phyloP scores from a whole-genome alignment of 768 basidiomycete species.

The Austroboletus festivus region DNA sequence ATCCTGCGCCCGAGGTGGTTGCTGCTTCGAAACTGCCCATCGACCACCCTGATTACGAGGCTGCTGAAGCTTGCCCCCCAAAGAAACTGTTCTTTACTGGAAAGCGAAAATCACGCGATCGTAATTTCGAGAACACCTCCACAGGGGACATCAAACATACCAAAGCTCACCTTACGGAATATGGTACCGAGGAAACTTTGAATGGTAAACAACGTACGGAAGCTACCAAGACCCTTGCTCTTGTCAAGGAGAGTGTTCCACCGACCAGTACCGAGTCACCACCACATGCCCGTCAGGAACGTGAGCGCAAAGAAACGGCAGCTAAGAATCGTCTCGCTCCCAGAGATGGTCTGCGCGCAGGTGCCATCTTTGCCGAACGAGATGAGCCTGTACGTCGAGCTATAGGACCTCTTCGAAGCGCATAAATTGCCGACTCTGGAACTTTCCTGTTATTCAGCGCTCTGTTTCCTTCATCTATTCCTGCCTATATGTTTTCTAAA shows the following conservation, averaged over 20 bases:
- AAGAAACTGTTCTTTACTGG: constrained; percentile 48
- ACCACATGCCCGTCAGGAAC: constrained; percentile 21
- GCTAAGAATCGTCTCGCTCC: constrained; percentile 22
- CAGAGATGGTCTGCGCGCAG: constrained; percentile 30
- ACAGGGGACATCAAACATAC: constrained; percentile 15
- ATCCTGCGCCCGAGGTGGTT: constrained; percentile 40
- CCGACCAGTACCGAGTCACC: constrained; percentile 3
- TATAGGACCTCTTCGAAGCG: constrained; percentile 27
- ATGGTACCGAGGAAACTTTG: constrained; percentile 5
- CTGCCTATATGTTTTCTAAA: constrained; percentile 1
- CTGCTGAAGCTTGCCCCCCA: constrained; percentile 51
- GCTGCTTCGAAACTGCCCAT: constrained; percentile 52
- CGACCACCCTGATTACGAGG: constrained; percentile 65
- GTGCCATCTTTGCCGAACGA: constrained; percentile 26
- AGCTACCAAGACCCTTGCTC: not conserved
- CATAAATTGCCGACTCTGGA: constrained; percentile 1
- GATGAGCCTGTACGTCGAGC: constrained; percentile 31
- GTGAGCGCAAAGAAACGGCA: constrained; percentile 24
- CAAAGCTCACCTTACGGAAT: constrained; percentile 6
- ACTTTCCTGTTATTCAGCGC: not conserved
- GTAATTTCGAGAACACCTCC: constrained; percentile 17
- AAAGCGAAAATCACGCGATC: constrained; percentile 28
- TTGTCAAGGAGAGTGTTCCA: constrained; percentile 1
- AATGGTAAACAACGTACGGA: constrained; percentile 17
- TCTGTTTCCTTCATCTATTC: constrained; percentile 8